Evolutionary conservation across 345 rosid genomes (phyloP).

Genomic region (Punica granatum): DNA sequence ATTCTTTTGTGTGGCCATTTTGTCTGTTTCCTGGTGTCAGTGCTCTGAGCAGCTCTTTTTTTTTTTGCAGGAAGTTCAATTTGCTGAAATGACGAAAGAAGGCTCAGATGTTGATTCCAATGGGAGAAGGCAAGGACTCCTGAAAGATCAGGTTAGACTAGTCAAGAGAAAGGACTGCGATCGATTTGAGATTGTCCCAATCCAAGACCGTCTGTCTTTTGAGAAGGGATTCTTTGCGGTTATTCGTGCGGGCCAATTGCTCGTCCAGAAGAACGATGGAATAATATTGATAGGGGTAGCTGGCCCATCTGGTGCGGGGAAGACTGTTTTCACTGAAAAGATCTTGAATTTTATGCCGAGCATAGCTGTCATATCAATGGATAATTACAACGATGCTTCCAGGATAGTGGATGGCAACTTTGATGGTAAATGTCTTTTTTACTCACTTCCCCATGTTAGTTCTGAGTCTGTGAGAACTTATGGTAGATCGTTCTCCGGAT

Average conservation of each 20-base stretch:
- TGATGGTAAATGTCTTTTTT: constrained; percentile 43
- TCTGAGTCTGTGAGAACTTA: neutral
- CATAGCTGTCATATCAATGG: constrained; percentile 87
- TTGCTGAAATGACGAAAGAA: constrained; percentile 44
- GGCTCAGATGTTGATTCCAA: constrained; percentile 45
- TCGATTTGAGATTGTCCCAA: constrained; percentile 65
- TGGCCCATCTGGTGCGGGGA: constrained; percentile 99
- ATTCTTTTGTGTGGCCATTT: neutral
- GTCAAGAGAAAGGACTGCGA: constrained; percentile 64
- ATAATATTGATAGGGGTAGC: constrained; percentile 81
- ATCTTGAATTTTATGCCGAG: constrained; percentile 78
- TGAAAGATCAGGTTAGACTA: constrained; percentile 79
- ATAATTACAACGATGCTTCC: constrained; percentile 86
- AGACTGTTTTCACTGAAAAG: constrained; percentile 90
- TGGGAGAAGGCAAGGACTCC: constrained; percentile 53
- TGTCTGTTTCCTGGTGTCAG: neutral
- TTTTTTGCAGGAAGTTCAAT: constrained; percentile 12
- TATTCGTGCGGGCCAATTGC: constrained; percentile 84
- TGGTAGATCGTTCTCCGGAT: neutral
- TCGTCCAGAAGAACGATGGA: constrained; percentile 84
- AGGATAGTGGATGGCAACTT: constrained; percentile 92
- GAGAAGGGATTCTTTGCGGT: constrained; percentile 92
- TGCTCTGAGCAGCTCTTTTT: neutral
- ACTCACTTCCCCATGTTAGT: neutral
- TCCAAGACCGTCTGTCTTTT: constrained; percentile 64